Percentiles rank a stretch among this genome's conserved stretches.
Conservation (phyloP, 768 basidiomycete species). For the Termitomyces sp. region DNA sequence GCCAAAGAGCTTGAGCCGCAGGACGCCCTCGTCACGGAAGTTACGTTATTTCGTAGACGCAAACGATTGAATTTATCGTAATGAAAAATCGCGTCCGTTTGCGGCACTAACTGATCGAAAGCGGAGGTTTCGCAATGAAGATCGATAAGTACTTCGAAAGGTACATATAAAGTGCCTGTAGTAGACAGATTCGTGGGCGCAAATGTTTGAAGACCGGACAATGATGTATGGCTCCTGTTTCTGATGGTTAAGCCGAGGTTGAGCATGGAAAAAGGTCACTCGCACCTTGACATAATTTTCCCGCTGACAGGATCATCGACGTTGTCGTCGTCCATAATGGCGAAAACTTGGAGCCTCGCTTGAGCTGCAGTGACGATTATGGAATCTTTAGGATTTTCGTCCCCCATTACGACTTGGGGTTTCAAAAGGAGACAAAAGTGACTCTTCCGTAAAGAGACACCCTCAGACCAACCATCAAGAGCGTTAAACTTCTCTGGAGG, state of each 20-base stretch:
- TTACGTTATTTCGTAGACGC: conserved; percentile 68
- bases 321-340: conserved; percentile 75
- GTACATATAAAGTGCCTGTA: conserved; percentile 56
- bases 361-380: conserved; percentile 77
- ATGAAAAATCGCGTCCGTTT: conserved; percentile 78
- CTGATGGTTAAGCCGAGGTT: background rate
- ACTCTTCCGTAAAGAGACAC: conserved; percentile 60
- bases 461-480: conserved; percentile 66
- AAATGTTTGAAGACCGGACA: conserved; percentile 85
- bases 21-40: conserved; percentile 36
- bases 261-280: background rate
- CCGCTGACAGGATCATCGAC: conserved; percentile 81
- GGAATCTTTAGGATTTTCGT: conserved; percentile 45
- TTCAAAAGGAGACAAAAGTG: conserved; percentile 86
- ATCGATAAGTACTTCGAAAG: conserved; percentile 89
- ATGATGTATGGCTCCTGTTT: conserved; percentile 66
- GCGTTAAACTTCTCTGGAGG: conserved; percentile 43
- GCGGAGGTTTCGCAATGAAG: conserved; percentile 72
- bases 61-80: conserved; percentile 96
- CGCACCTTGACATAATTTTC: conserved; percentile 79
- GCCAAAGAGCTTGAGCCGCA: conserved; percentile 29
- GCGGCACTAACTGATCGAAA: conserved; percentile 88
- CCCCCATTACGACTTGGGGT: conserved; percentile 81
- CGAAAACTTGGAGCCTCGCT: conserved; percentile 71
- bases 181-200: conserved; percentile 49